phyloP scores from a whole-genome alignment of 805 yeast genomes.

The Wickerhamomyces canadensis region DNA sequence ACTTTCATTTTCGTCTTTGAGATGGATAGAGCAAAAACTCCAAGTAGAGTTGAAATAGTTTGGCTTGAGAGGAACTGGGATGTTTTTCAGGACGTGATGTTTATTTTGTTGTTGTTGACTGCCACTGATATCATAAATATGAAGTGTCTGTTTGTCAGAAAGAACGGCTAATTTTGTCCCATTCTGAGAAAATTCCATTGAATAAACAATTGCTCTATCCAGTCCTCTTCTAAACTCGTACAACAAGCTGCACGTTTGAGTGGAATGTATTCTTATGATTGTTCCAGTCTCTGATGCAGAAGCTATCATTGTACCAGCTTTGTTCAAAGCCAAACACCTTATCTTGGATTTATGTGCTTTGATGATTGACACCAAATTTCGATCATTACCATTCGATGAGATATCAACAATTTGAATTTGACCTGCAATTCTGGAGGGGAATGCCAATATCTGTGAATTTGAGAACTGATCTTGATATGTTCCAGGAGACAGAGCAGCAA shows the following conservation, averaged over 20 bases:
- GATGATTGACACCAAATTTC: slow-evolving; percentile 60
- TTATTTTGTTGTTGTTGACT: slow-evolving; percentile 38
- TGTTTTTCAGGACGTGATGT: slow-evolving; percentile 57
- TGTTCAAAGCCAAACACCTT: slow-evolving; percentile 56
- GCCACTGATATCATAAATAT: slow-evolving; percentile 58
- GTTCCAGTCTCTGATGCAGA: slow-evolving; percentile 84
- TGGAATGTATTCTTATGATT: slow-evolving; percentile 66
- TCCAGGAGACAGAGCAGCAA: slow-evolving; percentile 23
- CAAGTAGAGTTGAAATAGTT: slow-evolving; percentile 78
- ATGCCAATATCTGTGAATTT: slow-evolving; percentile 54
- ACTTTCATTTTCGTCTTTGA: slow-evolving; percentile 27
- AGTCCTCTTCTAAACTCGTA: slow-evolving; percentile 87
- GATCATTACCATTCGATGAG: slow-evolving; percentile 56
- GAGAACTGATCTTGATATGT: slow-evolving; percentile 17
- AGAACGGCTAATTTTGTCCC: slow-evolving; percentile 76
- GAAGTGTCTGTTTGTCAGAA: slow-evolving; percentile 86
- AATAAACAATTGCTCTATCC: slow-evolving; percentile 75
- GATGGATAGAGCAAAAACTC: slow-evolving; percentile 76
- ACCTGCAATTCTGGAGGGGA: slow-evolving; percentile 72
- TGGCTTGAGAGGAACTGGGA: slow-evolving; percentile 57
- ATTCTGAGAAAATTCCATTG: slow-evolving; percentile 78
- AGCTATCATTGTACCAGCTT: slow-evolving; percentile 65
- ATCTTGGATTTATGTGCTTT: slow-evolving; percentile 72
- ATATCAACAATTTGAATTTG: slow-evolving; percentile 78
- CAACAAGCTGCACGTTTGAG: slow-evolving; percentile 60